phyloP scores from a whole-genome alignment of 1,284 basidiomycete species.

The Kalmanozyma brasiliensis region DNA sequence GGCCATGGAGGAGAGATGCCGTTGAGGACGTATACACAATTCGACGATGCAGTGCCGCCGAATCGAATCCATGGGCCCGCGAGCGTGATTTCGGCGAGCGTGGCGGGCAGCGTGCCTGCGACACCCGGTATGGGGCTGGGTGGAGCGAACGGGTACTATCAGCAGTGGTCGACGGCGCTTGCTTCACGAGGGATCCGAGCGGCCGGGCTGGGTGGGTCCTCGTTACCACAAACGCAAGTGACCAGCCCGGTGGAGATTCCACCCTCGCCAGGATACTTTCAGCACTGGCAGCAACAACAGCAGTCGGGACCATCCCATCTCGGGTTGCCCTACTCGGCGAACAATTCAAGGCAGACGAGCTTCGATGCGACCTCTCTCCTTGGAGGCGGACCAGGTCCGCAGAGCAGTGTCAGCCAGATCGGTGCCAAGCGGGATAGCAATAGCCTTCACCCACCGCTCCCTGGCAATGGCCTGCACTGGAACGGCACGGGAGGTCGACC shows the following conservation, averaged over 20 bases:
- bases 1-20: conserved; percentile 18
- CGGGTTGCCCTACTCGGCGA: conserved; percentile 27
- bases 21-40: conserved; percentile 46
- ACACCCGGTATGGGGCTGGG: conserved; percentile 16
- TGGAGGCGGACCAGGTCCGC: conserved; percentile 34
- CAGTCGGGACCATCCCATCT: not conserved
- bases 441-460: conserved; percentile 27
- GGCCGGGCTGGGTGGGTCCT: conserved; percentile 20
- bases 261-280: conserved; percentile 47
- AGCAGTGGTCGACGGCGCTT: conserved; percentile 45
- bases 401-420: conserved; percentile 44
- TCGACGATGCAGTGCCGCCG: conserved; percentile 37
- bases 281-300: conserved; percentile 40
- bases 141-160: conserved; percentile 12
- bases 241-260: conserved; percentile 36
- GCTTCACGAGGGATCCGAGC: conserved; percentile 41
- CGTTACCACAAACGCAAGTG: conserved; percentile 25
- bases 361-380: conserved; percentile 33
- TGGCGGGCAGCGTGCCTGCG: conserved; percentile 14
- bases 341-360: conserved; percentile 31
- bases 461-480: conserved; percentile 1
- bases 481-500: conserved; percentile 18
- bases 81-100: conserved; percentile 36
- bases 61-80: conserved; percentile 41
- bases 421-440: conserved; percentile 29